These are phyloP conservation scores for Durio zibethinus DNA, from an alignment of 345 rosid genomes.

Conservation along the genomic window DNA sequence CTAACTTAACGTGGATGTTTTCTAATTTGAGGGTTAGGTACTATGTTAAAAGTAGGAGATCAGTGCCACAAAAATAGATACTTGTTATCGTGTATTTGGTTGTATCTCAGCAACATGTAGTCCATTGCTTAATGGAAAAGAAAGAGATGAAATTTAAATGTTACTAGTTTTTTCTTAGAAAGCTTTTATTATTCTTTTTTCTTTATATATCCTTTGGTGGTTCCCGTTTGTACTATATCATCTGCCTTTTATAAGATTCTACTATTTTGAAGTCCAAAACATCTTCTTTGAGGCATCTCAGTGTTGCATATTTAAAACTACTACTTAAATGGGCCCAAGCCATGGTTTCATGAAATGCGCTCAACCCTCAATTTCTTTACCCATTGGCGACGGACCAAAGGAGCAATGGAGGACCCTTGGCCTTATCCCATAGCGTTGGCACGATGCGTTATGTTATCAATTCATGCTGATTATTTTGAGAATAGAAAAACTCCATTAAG, in stretches of 20 bases:
- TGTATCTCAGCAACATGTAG: constrained; percentile 16
- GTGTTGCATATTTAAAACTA: neutral
- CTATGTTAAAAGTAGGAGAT: constrained; percentile 3
- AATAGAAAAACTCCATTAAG: neutral
- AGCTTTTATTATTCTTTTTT: neutral
- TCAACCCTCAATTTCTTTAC: neutral
- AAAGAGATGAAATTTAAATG: constrained; percentile 21
- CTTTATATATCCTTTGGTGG: neutral
- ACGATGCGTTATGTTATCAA: neutral
- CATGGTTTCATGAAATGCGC: neutral
- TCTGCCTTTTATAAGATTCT: neutral
- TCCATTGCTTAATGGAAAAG: constrained; percentile 9
- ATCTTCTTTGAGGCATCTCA: neutral
- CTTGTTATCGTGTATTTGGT: constrained; percentile 11
- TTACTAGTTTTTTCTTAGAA: constrained; percentile 10
- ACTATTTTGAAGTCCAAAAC: neutral
- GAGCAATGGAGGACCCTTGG: neutral
- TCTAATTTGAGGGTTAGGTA: constrained; percentile 17
- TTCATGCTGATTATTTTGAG: neutral
- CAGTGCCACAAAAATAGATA: neutral
- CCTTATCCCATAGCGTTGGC: neutral
- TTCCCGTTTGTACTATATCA: neutral
- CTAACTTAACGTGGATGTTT: constrained; percentile 15
- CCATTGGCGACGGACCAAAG: neutral
- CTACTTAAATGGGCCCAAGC: neutral